Evolutionary conservation across 805 yeast species (phyloP).

Genomic region (Teunomyces barrocoloradensis): DNA sequence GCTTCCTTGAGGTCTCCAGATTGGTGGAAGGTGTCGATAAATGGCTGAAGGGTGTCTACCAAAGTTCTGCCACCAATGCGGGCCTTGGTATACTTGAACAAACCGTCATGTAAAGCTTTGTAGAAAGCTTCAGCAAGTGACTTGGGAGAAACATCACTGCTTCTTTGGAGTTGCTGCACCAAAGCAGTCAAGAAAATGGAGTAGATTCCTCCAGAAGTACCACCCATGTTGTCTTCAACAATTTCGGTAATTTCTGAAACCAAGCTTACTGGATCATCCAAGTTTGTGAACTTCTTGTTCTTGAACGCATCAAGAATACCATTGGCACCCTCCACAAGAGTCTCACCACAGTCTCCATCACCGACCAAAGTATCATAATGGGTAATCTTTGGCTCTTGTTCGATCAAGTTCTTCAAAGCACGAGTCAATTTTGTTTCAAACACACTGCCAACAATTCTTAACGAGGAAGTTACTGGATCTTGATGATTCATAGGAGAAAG

Average conservation of each 20-base stretch:
- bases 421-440: constrained; percentile 53
- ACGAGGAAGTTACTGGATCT: constrained; percentile 21
- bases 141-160: constrained; percentile 31
- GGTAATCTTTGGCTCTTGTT: constrained; percentile 75
- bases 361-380: constrained; percentile 86
- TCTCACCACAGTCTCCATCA: constrained; percentile 97
- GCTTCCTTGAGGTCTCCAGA: constrained; percentile 59
- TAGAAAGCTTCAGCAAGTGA: constrained; percentile 49
- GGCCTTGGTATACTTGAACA: constrained; percentile 86
- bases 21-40: constrained; percentile 57
- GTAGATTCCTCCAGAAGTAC: constrained; percentile 92
- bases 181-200: constrained; percentile 81
- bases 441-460: constrained; percentile 36
- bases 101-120: constrained; percentile 61
- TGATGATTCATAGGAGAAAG: constrained; percentile 29
- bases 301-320: constrained; percentile 60
- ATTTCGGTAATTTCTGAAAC: constrained; percentile 73
- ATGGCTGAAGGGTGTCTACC: constrained; percentile 87
- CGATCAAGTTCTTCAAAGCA: constrained; percentile 28
- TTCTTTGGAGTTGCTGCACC: constrained; percentile 45
- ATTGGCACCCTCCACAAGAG: constrained; percentile 77
- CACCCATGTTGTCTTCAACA: constrained; percentile 93
- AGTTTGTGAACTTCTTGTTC: constrained; percentile 11
- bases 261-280: constrained; percentile 54
- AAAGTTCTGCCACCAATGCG: constrained; percentile 85